These are phyloP conservation scores for Trypanosoma mega DNA, from an alignment of 208 protist genomes.

Conservation along the genomic window DNA sequence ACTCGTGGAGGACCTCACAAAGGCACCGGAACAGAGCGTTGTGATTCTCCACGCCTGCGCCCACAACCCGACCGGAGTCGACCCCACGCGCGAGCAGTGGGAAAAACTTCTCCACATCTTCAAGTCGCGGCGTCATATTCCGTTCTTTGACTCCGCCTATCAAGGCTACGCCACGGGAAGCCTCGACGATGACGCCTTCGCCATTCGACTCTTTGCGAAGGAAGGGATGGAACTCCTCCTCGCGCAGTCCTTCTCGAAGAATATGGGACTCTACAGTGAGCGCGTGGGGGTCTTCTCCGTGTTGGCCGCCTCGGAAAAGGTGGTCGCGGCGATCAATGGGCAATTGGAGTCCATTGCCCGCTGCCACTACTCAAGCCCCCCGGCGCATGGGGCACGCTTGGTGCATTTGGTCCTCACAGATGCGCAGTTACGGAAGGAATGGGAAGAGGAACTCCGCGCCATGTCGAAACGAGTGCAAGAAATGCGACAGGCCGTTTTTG, in stretches of 20 bases:
- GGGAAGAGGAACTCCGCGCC: constrained; percentile 89
- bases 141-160: constrained; percentile 97
- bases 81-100: constrained; percentile 96
- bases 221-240: constrained; percentile 84
- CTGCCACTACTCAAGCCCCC: constrained; percentile 95
- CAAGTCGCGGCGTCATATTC: constrained; percentile 74
- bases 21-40: constrained; percentile 83
- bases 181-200: constrained; percentile 92
- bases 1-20: constrained; percentile 66
- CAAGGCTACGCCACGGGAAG: constrained; percentile 97
- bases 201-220: constrained; percentile 73
- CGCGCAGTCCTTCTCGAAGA: constrained; percentile 97
- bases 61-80: constrained; percentile 99
- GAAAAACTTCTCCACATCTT: constrained; percentile 89
- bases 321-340: constrained; percentile 69
- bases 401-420: constrained; percentile 90
- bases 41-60: constrained; percentile 98
- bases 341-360: constrained; percentile 88
- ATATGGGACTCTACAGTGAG: constrained; percentile 98
- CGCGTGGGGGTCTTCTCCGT: constrained; percentile 91
- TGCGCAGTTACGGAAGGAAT: constrained; percentile 73
- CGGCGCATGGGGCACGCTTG: constrained; percentile 95
- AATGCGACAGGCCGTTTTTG: constrained; percentile 79
- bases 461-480: constrained; percentile 84
- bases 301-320: constrained; percentile 48